phyloP scores from a whole-genome alignment of 2,329 filamentous ascomycete genomes.

The Penicillium frequentans region DNA sequence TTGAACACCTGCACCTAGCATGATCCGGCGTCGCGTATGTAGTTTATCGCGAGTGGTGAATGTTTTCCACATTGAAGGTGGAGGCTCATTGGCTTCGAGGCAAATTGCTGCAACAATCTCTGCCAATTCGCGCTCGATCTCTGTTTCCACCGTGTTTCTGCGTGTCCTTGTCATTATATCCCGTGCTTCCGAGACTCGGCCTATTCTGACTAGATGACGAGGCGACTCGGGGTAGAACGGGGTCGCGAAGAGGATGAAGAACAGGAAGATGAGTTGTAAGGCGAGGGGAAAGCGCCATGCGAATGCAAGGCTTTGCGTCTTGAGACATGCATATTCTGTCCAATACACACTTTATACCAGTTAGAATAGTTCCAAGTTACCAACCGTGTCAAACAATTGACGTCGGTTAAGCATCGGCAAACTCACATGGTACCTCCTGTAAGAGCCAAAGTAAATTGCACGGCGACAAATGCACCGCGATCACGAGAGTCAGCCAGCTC shows the following conservation, averaged over 20 bases:
- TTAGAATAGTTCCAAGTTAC: neutral
- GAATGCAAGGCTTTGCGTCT: neutral
- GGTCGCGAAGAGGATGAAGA: neutral
- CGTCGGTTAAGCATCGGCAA: too few species aligned
- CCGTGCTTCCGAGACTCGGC: neutral
- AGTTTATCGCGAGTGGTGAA: neutral
- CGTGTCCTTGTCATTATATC: neutral
- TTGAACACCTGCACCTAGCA: neutral
- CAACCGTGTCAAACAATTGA: neutral
- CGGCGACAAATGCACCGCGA: neutral
- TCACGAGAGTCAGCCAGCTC: neutral
- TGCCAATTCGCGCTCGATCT: neutral
- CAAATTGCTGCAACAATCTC: neutral
- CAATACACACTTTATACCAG: neutral
- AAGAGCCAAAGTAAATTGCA: neutral
- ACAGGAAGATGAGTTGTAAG: neutral
- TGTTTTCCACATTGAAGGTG: neutral
- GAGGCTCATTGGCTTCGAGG: neutral
- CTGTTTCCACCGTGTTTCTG: neutral
- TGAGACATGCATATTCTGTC: neutral
- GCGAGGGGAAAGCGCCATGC: neutral
- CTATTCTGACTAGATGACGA: neutral
- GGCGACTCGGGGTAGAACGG: constrained; percentile 1
- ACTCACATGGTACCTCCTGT: neutral
- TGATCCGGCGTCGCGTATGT: neutral